Conservation (phyloP, 257 asterid genomes). For the Rauvolfia tetraphylla region DNA sequence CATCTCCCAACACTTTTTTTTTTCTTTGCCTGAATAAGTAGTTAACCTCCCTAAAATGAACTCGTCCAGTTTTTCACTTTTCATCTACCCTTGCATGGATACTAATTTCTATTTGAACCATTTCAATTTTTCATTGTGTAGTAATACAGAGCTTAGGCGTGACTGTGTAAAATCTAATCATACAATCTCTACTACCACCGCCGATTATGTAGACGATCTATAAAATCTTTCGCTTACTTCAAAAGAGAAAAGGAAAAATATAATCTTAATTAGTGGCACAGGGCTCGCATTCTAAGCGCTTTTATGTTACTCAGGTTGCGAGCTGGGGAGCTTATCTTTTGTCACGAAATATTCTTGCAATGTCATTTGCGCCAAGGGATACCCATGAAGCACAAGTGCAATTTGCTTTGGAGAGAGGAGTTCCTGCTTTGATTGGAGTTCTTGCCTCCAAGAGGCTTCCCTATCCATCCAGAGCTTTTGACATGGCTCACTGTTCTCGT, state of each 20-base stretch:
- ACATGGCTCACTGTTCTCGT: constrained; percentile 93
- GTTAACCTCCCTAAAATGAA: too few species aligned
- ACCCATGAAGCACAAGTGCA: constrained; percentile 89
- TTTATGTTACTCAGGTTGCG: constrained; percentile 50
- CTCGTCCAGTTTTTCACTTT: not conserved
- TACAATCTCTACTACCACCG: too few species aligned
- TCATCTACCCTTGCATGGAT: not conserved
- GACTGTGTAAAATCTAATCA: too few species aligned
- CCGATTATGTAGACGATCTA: too few species aligned
- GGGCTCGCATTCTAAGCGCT: not conserved
- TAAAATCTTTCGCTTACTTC: too few species aligned
- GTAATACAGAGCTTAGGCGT: too few species aligned
- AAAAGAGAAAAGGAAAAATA: too few species aligned
- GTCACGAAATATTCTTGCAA: constrained; percentile 61
- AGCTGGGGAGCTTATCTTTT: constrained; percentile 92
- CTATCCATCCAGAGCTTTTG: constrained; percentile 82
- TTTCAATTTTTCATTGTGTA: not conserved
- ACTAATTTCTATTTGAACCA: too few species aligned
- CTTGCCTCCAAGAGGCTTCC: constrained; percentile 91
- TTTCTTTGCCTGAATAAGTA: too few species aligned
- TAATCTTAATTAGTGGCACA: not conserved
- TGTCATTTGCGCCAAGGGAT: constrained; percentile 94
- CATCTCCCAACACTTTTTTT: not conserved
- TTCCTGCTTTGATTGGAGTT: constrained; percentile 84
- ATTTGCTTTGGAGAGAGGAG: constrained; percentile 84